Evolutionary conservation across 169 alveolate species (phyloP), one percentile per base, ranked within the genome.

Genomic region (Nephromyces sp.): DNA sequence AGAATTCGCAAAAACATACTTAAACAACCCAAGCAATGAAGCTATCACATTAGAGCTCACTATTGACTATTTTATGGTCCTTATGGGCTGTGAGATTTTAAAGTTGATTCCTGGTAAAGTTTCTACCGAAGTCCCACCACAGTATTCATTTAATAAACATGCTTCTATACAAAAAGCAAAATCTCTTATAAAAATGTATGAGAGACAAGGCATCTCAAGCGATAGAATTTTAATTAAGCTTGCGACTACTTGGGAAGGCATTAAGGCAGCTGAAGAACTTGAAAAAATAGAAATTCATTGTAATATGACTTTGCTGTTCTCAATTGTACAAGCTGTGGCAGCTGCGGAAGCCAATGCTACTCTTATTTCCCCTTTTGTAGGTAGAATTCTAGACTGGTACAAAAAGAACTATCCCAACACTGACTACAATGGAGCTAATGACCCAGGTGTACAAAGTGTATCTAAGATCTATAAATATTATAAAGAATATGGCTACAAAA

Each of bases 241-340:
- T 24, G 93, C 92, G n/a, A 67, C 89, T 6, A 90, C 95, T 3
- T 90, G 95, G 95, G 95, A 90, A 68, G 92, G 95, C 35, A 86
- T 87, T 31, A 68, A 87, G 68, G 95, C 95, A 33, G 89, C 90
- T 21, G 79, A 80, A 72, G 71, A 70, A 6, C 78, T 90, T 6
- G 84, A 88, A 70, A 77, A 75, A 61, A 86, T 84, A 30, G 88
- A 86, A 52, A 90, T 90, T 66, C 72, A 52, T 65, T 88, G 93
- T 82, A 88, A 88, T 72, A 66, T 87, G 85, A 90, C 95, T 6
- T 81, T 90, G 6, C 79, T 90, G 33, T 90, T 90, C 84, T 28
- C 69, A 34, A 53, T 75, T 53, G 22, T 32, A 51, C 84, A 90
- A 78, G 93, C 93, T 0, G 81, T 86, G 3, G 95, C 92, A 0